phyloP scores from a whole-genome alignment of 2,329 filamentous ascomycete species.

The Grosmannia huntii region DNA sequence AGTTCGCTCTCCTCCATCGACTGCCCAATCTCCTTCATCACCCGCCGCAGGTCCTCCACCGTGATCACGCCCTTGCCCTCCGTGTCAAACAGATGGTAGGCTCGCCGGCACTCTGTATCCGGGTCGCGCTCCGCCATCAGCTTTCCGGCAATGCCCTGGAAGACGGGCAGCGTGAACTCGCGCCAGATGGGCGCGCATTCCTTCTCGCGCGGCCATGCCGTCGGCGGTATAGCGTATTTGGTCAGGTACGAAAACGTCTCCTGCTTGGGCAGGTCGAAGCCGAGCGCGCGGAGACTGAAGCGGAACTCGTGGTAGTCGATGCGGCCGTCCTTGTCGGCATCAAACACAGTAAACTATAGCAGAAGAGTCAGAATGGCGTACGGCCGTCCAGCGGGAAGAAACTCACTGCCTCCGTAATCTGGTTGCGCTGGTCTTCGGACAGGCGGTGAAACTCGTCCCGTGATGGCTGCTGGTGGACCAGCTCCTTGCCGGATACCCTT shows the following conservation, averaged over 20 bases:
- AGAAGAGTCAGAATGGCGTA: not conserved
- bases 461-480: slow-evolving; percentile 17
- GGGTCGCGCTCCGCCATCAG: slow-evolving; percentile 76
- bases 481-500: slow-evolving; percentile 11
- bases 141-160: slow-evolving; percentile 65
- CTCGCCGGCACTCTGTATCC: slow-evolving; percentile 77
- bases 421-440: slow-evolving; percentile 80
- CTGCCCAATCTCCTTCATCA: slow-evolving; percentile 85
- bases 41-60: slow-evolving; percentile 72
- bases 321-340: slow-evolving; percentile 85
- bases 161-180: slow-evolving; percentile 58
- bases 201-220: slow-evolving; percentile 40
- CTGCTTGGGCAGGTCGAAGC: slow-evolving; percentile 79
- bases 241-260: slow-evolving; percentile 75
- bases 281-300: slow-evolving; percentile 88
- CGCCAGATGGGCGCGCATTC: slow-evolving; percentile 52
- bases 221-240: slow-evolving; percentile 62
- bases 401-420: slow-evolving; percentile 77
- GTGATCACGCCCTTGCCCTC: slow-evolving; percentile 87
- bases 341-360: slow-evolving; percentile 77
- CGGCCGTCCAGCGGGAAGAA: not conserved
- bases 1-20: slow-evolving; percentile 88
- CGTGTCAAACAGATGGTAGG: slow-evolving; percentile 87
- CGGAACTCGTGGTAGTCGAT: slow-evolving; percentile 98
- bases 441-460: slow-evolving; percentile 31